These are phyloP conservation scores for Alternaria gansuensis DNA, from an alignment of 2,329 filamentous ascomycete species.

Conservation along the genomic window DNA sequence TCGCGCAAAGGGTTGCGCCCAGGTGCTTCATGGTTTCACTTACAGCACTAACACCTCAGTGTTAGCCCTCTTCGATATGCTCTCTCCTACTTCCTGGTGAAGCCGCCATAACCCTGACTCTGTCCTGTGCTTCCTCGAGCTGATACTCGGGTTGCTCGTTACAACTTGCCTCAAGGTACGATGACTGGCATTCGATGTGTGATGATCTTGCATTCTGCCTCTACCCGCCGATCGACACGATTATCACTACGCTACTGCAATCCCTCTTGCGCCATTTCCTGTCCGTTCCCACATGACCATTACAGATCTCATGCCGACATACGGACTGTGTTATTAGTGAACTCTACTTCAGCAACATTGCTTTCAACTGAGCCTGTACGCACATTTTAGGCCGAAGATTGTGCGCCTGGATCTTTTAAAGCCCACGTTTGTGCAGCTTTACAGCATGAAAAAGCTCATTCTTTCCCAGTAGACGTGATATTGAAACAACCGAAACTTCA, in stretches of 20 bases:
- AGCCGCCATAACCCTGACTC: neutral
- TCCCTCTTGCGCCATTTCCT: constrained; percentile 11
- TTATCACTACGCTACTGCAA: constrained; percentile 11
- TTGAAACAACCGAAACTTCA: neutral
- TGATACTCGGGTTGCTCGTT: neutral
- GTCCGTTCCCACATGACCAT: neutral
- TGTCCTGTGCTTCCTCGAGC: neutral
- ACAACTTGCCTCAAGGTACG: neutral
- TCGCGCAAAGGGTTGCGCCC: neutral
- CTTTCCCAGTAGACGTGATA: neutral
- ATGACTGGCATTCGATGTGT: constrained; percentile 7
- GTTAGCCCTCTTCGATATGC: neutral
- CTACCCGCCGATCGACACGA: constrained; percentile 26
- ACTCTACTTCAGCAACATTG: neutral
- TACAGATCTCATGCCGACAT: constrained; percentile 2
- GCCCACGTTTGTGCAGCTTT: neutral
- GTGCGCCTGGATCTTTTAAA: neutral
- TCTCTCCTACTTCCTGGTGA: neutral
- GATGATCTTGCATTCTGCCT: constrained; percentile 4
- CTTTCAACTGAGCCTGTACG: neutral
- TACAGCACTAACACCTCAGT: neutral
- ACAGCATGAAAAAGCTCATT: neutral
- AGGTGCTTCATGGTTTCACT: neutral
- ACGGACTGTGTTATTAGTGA: neutral
- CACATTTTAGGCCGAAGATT: neutral